Evolutionary conservation across 2,329 filamentous ascomycete species (phyloP), one percentile per base, ranked within the genome.

Genomic region (Xylariales sp.): DNA sequence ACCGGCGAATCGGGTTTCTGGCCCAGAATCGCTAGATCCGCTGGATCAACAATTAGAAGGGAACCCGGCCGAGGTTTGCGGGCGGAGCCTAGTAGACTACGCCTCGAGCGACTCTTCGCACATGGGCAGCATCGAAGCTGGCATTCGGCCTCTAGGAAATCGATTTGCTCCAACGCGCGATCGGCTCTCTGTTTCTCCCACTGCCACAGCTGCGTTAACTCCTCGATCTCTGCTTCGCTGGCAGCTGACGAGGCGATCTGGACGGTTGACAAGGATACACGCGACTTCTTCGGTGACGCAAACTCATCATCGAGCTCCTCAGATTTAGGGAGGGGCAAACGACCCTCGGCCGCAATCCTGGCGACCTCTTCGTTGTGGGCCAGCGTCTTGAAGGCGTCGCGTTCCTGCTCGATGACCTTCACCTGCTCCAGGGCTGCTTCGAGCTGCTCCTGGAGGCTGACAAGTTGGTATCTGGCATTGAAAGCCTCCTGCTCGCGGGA

Each of bases 111-210:
- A 27, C 57, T 40, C 46, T 66, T 73, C 42, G 66, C 73, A 54
- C 81, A 83, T 2, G 74, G 66, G 63, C 84, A 88, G 59, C 75
- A 79, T 32, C 74, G 72, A 46, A 89, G 73, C 34, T 78, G 72
- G 56, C 83, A 88, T 57, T 91, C 85, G 38, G 84, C 74, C 53
- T 86, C 78, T 55, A 90, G 68, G 59, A 88, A 90, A 21, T 89
- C 83, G 33, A 88, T 70, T 53, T 85, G 77, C 43, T 88, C 85
- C 45, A 83, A 70, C 0, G 85, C 83, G 6, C 83, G 75, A 44
- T 84, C 73, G 8, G 84, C 81, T 38, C 82, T 70, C 53, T 77
- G 74, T 63, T 75, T 55, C 51, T 77, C 76, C 72, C 75, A 80
- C 40, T 72, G 64, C 53, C 74, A 66, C 38, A 75, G 61, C 5